Conservation (phyloP, 75 land plant species). For the Sequoiadendron giganteum region DNA sequence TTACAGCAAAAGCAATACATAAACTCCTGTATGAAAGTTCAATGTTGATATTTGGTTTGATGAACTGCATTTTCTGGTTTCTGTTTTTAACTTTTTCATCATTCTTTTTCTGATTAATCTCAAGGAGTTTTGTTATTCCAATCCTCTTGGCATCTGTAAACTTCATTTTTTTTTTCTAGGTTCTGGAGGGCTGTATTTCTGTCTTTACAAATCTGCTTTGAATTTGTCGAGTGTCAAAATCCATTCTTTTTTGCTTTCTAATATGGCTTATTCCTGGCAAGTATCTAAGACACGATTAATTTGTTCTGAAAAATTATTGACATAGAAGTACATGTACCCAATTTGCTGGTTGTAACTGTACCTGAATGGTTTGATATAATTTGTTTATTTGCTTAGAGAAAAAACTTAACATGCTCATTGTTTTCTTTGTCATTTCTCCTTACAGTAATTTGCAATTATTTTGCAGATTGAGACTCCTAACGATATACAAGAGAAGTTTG, state of each 20-base stretch:
- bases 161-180: neutral
- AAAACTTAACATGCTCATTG: neutral
- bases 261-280: neutral
- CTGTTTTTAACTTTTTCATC: neutral
- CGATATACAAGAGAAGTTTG: slow-evolving; percentile 81
- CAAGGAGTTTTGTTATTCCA: neutral
- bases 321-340: neutral
- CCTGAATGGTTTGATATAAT: neutral
- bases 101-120: slow-evolving; percentile 3
- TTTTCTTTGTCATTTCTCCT: neutral
- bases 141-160: neutral
- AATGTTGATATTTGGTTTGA: neutral
- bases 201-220: neutral
- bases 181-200: neutral
- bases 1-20: neutral
- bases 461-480: slow-evolving; percentile 89
- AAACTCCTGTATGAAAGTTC: neutral
- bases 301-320: neutral
- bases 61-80: neutral
- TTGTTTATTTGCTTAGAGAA: neutral
- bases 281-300: neutral
- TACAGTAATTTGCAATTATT: neutral
- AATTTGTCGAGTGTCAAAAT: slow-evolving; percentile 1
- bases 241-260: neutral
- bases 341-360: neutral